These are phyloP conservation scores for Scheffersomyces segobiensis DNA, from an alignment of 1,139 yeast species.

Conservation along the genomic window DNA sequence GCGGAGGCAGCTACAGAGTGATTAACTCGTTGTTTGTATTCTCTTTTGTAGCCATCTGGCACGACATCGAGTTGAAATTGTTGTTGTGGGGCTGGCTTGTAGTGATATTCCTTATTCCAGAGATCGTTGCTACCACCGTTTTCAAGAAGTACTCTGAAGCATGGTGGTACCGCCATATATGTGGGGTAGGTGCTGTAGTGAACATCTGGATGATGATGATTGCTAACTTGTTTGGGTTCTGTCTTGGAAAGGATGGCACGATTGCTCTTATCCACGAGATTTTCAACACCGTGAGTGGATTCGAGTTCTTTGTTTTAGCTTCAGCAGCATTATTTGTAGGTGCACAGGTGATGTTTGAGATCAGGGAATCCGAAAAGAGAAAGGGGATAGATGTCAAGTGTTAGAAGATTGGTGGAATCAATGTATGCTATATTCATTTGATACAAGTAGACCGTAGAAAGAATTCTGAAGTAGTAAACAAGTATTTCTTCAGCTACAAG, in stretches of 20 bases:
- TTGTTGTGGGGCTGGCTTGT: slow-evolving; percentile 96
- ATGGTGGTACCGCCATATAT: slow-evolving; percentile 78
- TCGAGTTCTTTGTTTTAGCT: slow-evolving; percentile 63
- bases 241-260: slow-evolving; percentile 88
- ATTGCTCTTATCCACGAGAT: slow-evolving; percentile 63
- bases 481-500: neutral
- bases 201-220: slow-evolving; percentile 99
- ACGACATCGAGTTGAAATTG: slow-evolving; percentile 84
- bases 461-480: too few relatives aligned
- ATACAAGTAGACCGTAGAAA: too few relatives aligned
- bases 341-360: slow-evolving; percentile 91
- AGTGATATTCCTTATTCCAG: slow-evolving; percentile 88
- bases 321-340: slow-evolving; percentile 75
- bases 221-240: slow-evolving; percentile 93
- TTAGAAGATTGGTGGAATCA: slow-evolving; percentile 22
- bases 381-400: slow-evolving; percentile 82
- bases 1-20: slow-evolving; percentile 72
- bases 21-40: slow-evolving; percentile 84
- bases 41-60: slow-evolving; percentile 98
- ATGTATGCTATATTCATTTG: neutral
- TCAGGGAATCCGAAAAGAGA: slow-evolving; percentile 82
- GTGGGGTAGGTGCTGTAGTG: slow-evolving; percentile 83
- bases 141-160: slow-evolving; percentile 42
- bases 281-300: slow-evolving; percentile 69
- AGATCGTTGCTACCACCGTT: slow-evolving; percentile 60